Evolutionary conservation across 371 early-diverging fungal genomes (phyloP).

Genomic region (Mortierella sp.): DNA sequence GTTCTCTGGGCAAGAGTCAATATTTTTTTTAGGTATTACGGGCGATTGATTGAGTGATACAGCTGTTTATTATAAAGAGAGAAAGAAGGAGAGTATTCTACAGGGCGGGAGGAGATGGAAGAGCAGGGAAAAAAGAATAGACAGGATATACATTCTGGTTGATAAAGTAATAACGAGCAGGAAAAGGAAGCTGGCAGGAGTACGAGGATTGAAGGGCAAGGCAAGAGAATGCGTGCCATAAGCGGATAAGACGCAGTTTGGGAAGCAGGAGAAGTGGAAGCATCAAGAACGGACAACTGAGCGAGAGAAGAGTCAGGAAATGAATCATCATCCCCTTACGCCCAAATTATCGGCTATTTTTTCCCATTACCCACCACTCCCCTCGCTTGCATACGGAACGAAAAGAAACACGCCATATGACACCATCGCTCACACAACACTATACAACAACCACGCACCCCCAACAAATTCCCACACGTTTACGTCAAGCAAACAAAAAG

Average conservation of each 20-base stretch:
- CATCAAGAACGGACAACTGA: neutral
- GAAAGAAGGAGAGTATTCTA: slow-evolving; percentile 14
- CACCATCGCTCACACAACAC: neutral
- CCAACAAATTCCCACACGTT: slow-evolving; percentile 22
- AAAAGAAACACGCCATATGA: neutral
- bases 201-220: neutral
- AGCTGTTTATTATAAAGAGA: neutral
- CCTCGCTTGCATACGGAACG: neutral
- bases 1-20: slow-evolving; percentile 18
- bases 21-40: slow-evolving; percentile 13
- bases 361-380: neutral
- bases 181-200: neutral
- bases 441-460: neutral
- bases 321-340: slow-evolving; percentile 1
- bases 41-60: slow-evolving; percentile 3
- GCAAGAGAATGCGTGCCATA: neutral
- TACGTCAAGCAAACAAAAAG: slow-evolving; percentile 12
- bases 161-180: slow-evolving; percentile 10
- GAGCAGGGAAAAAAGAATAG: slow-evolving; percentile 9
- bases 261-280: neutral
- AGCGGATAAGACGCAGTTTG: neutral
- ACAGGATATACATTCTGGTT: slow-evolving; percentile 31
- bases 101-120: slow-evolving; percentile 11
- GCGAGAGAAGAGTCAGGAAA: neutral
- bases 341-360: neutral